Conservation (phyloP, 176 grass and related monocot genomes). For the Triticum monococcum region DNA sequence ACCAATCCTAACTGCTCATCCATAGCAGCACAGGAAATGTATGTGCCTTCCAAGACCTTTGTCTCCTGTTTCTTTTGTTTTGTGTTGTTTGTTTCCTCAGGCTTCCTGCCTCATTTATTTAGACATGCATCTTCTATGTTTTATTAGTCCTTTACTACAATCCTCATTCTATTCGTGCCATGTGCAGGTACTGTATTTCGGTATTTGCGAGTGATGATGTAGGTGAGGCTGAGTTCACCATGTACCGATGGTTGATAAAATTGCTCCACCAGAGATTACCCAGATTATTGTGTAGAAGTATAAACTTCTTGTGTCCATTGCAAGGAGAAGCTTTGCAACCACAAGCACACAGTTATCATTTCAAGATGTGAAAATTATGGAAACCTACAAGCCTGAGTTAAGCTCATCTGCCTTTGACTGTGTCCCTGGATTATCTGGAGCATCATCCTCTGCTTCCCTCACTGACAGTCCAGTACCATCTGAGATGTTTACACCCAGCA, state of each 20-base stretch:
- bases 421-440: not conserved
- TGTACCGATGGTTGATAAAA: not conserved
- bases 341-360: not conserved
- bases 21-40: no score
- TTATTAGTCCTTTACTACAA: no score
- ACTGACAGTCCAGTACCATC: not conserved
- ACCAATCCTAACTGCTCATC: no score
- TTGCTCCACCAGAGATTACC: not conserved
- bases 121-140: no score
- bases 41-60: no score
- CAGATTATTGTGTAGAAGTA: not conserved
- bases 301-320: not conserved
- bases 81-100: no score
- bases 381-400: not conserved
- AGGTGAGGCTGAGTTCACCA: no score
- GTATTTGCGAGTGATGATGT: no score
- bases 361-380: not conserved
- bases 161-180: no score
- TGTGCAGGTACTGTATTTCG: no score
- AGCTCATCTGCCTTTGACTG: not conserved
- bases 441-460: not conserved
- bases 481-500: not conserved
- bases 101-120: no score
- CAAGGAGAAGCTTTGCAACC: not conserved
- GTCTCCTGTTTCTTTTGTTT: no score